phyloP scores from a whole-genome alignment of 2,329 filamentous ascomycete genomes.

The Myriosclerotinia duriaeana region DNA sequence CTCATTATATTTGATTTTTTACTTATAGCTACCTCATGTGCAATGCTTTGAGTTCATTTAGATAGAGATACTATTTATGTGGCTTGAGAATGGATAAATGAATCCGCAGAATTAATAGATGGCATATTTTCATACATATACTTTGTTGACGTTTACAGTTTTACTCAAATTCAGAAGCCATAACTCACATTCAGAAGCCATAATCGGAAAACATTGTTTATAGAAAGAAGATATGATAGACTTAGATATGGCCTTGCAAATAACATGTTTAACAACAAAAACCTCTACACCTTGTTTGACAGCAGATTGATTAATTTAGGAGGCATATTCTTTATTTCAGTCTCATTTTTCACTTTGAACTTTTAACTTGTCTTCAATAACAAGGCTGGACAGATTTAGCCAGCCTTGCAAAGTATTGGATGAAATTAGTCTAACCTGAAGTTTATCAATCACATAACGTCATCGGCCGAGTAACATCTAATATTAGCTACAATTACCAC shows the following conservation, averaged over 20 bases:
- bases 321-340: background rate
- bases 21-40: background rate
- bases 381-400: background rate
- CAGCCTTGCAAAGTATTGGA: background rate
- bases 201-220: no score
- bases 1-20: background rate
- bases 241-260: background rate
- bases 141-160: no score
- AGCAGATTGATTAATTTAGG: no score
- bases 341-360: background rate
- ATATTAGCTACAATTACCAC: background rate
- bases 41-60: background rate
- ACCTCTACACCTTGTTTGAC: no score
- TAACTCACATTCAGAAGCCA: no score
- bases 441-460: background rate
- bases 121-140: no score
- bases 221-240: no score
- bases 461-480: background rate
- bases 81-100: no score
- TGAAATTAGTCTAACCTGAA: background rate
- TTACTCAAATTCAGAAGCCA: no score
- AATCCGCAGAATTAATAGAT: no score
- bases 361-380: background rate
- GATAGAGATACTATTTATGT: background rate
- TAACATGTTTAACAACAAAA: background rate